Percentiles rank a stretch among this genome's conserved stretches.
These are phyloP conservation scores for Penicillium paxilli DNA, from an alignment of 495 filamentous ascomycete species.

Conservation along the genomic window DNA sequence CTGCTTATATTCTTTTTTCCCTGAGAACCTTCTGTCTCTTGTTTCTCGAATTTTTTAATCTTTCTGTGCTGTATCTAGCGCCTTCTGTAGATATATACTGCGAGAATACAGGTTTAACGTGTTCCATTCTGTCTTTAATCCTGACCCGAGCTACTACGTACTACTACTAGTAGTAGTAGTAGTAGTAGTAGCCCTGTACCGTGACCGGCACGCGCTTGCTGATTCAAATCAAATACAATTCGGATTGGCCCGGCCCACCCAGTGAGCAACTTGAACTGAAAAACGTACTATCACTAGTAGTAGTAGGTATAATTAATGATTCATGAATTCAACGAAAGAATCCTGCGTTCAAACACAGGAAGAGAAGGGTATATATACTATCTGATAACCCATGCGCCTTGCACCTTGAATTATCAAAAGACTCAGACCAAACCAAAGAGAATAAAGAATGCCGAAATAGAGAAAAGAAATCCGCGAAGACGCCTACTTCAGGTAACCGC, in stretches of 20 bases:
- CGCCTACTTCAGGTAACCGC: too few relatives aligned
- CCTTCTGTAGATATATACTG: constrained; percentile 24
- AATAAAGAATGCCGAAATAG: neutral
- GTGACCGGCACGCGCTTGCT: too few relatives aligned
- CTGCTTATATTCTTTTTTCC: constrained; percentile 1
- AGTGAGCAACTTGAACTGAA: too few relatives aligned
- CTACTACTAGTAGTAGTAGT: too few relatives aligned
- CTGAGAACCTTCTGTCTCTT: neutral
- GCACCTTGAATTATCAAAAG: constrained; percentile 1
- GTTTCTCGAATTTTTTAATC: constrained; percentile 1
- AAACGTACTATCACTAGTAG: too few relatives aligned
- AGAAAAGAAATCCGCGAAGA: too few relatives aligned
- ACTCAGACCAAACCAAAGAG: neutral
- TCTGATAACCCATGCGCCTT: constrained; percentile 9
- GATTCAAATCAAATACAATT: too few relatives aligned
- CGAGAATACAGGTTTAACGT: constrained; percentile 13
- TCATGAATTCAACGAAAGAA: neutral
- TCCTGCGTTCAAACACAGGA: neutral
- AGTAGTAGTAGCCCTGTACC: too few relatives aligned
- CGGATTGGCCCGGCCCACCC: too few relatives aligned
- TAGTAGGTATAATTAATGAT: too few relatives aligned
- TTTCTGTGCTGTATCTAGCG: constrained; percentile 22
- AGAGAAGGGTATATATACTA: constrained; percentile 13
- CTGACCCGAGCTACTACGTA: too few relatives aligned
- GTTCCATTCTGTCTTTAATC: neutral